Evolutionary conservation across 2,329 filamentous ascomycete species (phyloP).

Genomic region (Zymoseptoria passerinii): DNA sequence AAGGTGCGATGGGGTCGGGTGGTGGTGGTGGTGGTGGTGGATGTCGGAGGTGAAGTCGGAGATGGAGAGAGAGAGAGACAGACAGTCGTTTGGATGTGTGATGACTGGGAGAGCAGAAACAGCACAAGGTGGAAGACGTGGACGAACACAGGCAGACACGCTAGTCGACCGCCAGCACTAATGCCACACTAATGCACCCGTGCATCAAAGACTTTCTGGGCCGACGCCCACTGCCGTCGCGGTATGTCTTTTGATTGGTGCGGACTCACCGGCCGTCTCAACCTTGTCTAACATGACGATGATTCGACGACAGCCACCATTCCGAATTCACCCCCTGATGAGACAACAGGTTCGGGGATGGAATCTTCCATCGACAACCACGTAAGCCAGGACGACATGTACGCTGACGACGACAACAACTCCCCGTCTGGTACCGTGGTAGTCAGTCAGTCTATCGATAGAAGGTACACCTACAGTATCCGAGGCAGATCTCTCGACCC

Average conservation of each 20-base stretch:
- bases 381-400: background rate
- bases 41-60: background rate
- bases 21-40: too few relatives aligned
- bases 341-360: background rate
- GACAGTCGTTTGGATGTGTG: background rate
- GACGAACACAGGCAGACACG: background rate
- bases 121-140: background rate
- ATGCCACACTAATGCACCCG: background rate
- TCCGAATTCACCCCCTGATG: background rate
- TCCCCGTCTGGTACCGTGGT: background rate
- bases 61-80: background rate
- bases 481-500: too few relatives aligned
- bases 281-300: background rate
- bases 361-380: background rate
- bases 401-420: background rate
- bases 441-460: background rate
- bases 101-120: background rate
- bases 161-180: background rate
- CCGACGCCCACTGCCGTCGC: background rate
- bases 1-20: background rate
- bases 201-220: background rate
- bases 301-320: background rate
- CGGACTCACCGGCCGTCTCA: background rate
- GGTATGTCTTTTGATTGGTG: background rate
- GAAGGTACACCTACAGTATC: background rate